A percentile compares a stretch with the other conserved stretches of the same genome.
Conservation (phyloP, 257 asterid species). For the Nicotiana paniculata region DNA sequence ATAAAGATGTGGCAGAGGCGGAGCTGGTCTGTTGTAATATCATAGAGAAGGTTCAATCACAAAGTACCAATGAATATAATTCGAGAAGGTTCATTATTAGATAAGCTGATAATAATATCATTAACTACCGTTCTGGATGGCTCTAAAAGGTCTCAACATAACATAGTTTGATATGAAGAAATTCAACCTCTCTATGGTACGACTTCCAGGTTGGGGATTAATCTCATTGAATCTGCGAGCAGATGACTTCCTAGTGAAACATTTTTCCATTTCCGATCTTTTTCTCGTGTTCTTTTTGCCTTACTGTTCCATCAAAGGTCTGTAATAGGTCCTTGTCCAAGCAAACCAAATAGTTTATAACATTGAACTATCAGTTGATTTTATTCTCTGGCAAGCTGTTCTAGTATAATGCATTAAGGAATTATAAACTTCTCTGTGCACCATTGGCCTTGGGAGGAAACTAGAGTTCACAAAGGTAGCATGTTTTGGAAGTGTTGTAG, state of each 20-base stretch:
- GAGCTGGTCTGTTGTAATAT: constrained; percentile 63
- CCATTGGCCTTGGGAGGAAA: background rate
- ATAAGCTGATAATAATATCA: background rate
- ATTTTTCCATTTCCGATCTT: background rate
- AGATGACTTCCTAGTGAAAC: background rate
- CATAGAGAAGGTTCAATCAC: background rate
- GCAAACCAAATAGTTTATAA: background rate
- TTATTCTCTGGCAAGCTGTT: background rate
- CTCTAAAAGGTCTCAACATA: background rate
- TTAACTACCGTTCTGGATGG: background rate
- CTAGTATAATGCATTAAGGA: background rate
- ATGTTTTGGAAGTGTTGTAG: background rate
- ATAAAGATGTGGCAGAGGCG: constrained; percentile 69
- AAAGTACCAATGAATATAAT: background rate
- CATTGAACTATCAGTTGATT: background rate
- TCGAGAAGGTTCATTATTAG: background rate
- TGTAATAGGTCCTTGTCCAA: background rate
- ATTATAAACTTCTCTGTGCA: background rate
- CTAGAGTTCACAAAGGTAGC: background rate
- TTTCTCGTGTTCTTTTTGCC: background rate
- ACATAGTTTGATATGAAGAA: background rate
- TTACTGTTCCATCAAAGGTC: background rate
- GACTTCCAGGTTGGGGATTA: background rate
- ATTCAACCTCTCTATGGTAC: background rate
- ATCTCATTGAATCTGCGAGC: background rate